Base-by-base conservation (phyloP, 2,329 filamentous ascomycete genomes). In the Arthroderma sp. region DNA sequence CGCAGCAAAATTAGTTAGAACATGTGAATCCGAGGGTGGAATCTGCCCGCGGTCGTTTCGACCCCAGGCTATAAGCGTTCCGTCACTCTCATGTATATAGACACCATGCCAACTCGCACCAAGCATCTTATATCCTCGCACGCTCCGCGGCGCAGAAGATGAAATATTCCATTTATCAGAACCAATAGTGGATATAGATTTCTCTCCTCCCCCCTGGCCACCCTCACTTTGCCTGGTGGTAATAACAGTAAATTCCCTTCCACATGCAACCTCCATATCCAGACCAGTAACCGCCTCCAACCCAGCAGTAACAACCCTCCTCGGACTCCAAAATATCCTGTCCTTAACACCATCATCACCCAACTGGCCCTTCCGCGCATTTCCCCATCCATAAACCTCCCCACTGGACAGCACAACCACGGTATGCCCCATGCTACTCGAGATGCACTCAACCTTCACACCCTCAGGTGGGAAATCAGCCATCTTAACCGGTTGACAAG, bases 361-460 rank as follows among this genome's bases (percentile, higher is more conserved):
- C 1, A 94, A 66, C 60, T 98, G 89, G 0, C 85, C 85, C 58
- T 94, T 91, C 27, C 86, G 75, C 9, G 83, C 82, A 54, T 79
- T 85, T 0, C 91, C 91, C 89, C 89, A 96, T 2, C 86, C 88
- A 59, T 83, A 94, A 1, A 81, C 80, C 10, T 83, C 73, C 0
- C 88, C 89, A 57, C 83, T 82, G 37, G 74, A 74, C 3, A 94
- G 64, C 0, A 95, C 74, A 1, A 69, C 77, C 10, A 93, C 75
- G 0, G 79, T 78, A 58, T 98, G 91, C 22, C 78, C 78, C 70
- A 94, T 83, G 30, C 83, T 78, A 7, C 84, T 82, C 1, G 80
- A 69, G 28, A 95, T 58, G 47, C 82, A 74, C 1, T 75, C 63
- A 3, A 94, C 61, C n/a, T 68, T 63, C 0, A 72, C 72, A 0